These are phyloP conservation scores for Isatis tinctoria DNA, from an alignment of 345 rosid genomes.

Conservation along the genomic window DNA sequence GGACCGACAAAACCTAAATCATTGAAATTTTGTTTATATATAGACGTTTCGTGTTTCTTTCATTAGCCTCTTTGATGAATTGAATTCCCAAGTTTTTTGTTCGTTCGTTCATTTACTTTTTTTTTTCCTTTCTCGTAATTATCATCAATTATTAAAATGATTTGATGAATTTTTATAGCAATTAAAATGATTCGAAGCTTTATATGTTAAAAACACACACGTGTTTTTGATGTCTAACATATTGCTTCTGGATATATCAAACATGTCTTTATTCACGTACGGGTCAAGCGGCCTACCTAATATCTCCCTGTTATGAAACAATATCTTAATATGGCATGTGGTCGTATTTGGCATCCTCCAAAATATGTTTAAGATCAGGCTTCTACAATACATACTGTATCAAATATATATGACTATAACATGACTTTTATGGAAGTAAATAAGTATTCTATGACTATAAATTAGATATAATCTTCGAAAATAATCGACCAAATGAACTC, in stretches of 20 bases:
- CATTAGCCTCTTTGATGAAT: neutral
- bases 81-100: neutral
- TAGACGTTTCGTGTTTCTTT: neutral
- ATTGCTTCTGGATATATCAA: neutral
- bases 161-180: neutral
- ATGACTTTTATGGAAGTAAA: neutral
- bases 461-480: neutral
- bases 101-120: neutral
- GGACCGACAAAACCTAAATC: slow-evolving; percentile 9
- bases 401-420: too few relatives aligned
- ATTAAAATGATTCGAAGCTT: neutral
- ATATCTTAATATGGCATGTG: slow-evolving; percentile 1
- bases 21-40: neutral
- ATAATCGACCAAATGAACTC: neutral
- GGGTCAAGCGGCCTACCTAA: neutral
- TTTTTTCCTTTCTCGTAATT: neutral
- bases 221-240: neutral
- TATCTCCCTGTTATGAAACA: neutral
- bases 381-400: neutral
- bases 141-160: neutral
- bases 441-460: neutral
- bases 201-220: neutral
- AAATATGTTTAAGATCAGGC: neutral
- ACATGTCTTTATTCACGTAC: slow-evolving; percentile 5
- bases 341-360: neutral